Conservation (phyloP, 139 green algal species). For the Chlamydomonas sphaeroides region DNA sequence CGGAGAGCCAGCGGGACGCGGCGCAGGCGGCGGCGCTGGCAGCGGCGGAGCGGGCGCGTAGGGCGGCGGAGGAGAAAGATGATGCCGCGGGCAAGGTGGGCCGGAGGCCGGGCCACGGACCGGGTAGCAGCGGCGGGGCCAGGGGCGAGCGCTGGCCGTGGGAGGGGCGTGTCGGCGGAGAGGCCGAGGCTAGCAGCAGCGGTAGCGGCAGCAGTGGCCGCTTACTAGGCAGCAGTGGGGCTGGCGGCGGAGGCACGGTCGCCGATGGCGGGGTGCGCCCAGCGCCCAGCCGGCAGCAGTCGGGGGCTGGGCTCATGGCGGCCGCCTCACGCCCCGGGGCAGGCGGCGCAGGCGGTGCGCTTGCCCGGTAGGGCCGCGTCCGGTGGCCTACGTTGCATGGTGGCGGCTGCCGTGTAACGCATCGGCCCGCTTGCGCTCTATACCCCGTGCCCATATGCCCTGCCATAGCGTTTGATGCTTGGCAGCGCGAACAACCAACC, state of each 20-base stretch:
- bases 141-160: background rate
- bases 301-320: too few relatives aligned
- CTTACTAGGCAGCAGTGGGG: too few relatives aligned
- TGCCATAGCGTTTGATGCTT: too few relatives aligned
- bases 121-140: background rate
- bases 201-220: too few relatives aligned
- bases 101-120: background rate
- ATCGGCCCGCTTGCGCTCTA: too few relatives aligned
- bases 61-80: background rate
- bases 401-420: too few relatives aligned
- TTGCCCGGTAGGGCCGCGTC: background rate
- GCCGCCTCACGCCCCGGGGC: background rate
- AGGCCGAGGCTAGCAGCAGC: too few relatives aligned
- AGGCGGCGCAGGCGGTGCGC: background rate
- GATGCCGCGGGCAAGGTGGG: constrained; percentile 16
- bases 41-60: constrained; percentile 17
- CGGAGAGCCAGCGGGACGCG: constrained; percentile 33
- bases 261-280: too few relatives aligned
- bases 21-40: constrained; percentile 29
- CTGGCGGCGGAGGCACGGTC: too few relatives aligned
- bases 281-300: too few relatives aligned
- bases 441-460: too few relatives aligned
- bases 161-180: background rate
- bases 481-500: too few relatives aligned
- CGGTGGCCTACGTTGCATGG: background rate